A percentile compares a stretch with the other conserved stretches of the same genome.
Evolutionary conservation across 1,139 yeast species (phyloP).

Genomic region (Nakaseomyces glabratus): DNA sequence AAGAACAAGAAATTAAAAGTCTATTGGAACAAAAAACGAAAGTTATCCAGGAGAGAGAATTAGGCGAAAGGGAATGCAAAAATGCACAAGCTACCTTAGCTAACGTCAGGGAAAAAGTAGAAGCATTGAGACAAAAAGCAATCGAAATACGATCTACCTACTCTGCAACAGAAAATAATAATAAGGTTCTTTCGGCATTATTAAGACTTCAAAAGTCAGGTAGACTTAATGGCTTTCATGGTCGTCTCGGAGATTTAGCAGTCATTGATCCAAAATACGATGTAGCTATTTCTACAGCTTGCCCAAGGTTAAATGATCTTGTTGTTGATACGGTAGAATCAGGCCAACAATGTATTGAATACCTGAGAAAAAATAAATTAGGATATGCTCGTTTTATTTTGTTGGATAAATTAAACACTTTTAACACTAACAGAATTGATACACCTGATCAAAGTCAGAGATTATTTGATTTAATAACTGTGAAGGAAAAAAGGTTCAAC

Average conservation of each 20-base stretch:
- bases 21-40: constrained; percentile 40
- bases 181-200: constrained; percentile 63
- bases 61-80: constrained; percentile 52
- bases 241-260: constrained; percentile 86
- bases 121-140: constrained; percentile 49
- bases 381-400: constrained; percentile 89
- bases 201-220: constrained; percentile 69
- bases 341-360: constrained; percentile 86
- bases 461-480: constrained; percentile 70
- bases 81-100: constrained; percentile 43
- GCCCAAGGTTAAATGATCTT: constrained; percentile 82
- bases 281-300: constrained; percentile 90
- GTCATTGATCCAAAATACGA: constrained; percentile 81
- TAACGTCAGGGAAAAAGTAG: constrained; percentile 46
- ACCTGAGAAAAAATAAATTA: constrained; percentile 69
- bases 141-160: constrained; percentile 56
- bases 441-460: constrained; percentile 77
- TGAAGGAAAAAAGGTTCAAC: constrained; percentile 56
- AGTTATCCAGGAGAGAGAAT: constrained; percentile 31
- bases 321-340: constrained; percentile 92
- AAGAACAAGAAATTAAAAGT: constrained; percentile 37
- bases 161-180: constrained; percentile 55
- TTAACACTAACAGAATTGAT: constrained; percentile 48
- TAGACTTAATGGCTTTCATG: constrained; percentile 76
- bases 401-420: constrained; percentile 60